Conservation (phyloP, 768 basidiomycete genomes). For the Austroboletus eburneus region DNA sequence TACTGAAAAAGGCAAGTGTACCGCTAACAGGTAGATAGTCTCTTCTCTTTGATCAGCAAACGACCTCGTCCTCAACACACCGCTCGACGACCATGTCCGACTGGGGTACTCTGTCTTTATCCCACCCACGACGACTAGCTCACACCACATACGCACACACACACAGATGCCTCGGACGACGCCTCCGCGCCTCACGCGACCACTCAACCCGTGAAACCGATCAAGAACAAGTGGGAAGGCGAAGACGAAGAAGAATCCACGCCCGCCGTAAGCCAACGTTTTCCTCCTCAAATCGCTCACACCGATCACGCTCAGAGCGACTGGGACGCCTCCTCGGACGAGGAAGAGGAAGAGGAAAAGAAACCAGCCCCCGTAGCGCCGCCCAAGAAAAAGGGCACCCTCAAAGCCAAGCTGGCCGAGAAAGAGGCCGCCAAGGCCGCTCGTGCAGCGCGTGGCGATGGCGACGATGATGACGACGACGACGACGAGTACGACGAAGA, state of each 20-base stretch:
- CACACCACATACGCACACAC: constrained; percentile 23
- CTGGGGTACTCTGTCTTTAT: constrained; percentile 36
- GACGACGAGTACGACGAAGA: constrained; percentile 64
- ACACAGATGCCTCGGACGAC: constrained; percentile 36
- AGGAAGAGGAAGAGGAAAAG: constrained; percentile 55
- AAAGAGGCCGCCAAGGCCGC: constrained; percentile 77
- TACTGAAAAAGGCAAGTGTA: constrained; percentile 8
- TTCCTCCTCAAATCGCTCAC: too few relatives aligned
- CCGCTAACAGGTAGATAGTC: too few relatives aligned
- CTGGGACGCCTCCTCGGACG: constrained; percentile 85
- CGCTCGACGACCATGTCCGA: constrained; percentile 35
- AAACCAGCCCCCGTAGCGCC: constrained; percentile 45
- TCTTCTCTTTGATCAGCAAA: too few relatives aligned
- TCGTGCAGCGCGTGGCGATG: constrained; percentile 35
- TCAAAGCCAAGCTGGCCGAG: constrained; percentile 90
- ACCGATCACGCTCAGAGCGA: too few relatives aligned
- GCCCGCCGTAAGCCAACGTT: constrained; percentile 56
- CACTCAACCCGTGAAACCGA: constrained; percentile 23
- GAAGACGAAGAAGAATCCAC: constrained; percentile 86
- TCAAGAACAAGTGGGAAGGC: constrained; percentile 77
- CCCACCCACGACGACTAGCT: constrained; percentile 1
- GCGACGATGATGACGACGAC: constrained; percentile 25
- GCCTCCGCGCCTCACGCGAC: constrained; percentile 20
- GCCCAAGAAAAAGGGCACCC: constrained; percentile 86
- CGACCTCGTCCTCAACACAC: too few relatives aligned